Evolutionary conservation across 352 stramenopile genomes (phyloP).

Genomic region (Pythium aquatile): DNA sequence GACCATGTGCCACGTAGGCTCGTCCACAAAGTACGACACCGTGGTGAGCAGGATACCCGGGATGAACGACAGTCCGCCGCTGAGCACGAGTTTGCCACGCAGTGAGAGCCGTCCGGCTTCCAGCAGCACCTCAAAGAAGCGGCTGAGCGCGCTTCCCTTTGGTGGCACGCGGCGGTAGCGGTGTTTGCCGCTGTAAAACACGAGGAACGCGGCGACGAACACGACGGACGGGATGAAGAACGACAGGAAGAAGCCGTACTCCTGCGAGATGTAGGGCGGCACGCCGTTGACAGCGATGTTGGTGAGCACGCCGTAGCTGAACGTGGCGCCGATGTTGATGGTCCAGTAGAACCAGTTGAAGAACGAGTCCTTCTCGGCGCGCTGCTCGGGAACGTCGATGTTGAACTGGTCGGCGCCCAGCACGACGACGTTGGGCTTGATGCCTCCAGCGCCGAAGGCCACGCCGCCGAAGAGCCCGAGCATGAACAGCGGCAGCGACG

Average conservation of each 20-base stretch:
- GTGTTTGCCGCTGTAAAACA: slow-evolving; percentile 74
- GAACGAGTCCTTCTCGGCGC: slow-evolving; percentile 84
- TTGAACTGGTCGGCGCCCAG: slow-evolving; percentile 83
- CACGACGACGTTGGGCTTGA: slow-evolving; percentile 62
- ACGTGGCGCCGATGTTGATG: slow-evolving; percentile 91
- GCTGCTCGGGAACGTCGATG: slow-evolving; percentile 60
- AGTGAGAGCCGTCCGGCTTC: slow-evolving; percentile 55
- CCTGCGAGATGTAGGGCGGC: slow-evolving; percentile 65
- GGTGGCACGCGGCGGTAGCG: slow-evolving; percentile 73
- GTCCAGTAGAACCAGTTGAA: slow-evolving; percentile 95
- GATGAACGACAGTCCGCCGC: slow-evolving; percentile 63
- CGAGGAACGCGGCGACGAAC: slow-evolving; percentile 70
- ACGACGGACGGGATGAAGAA: slow-evolving; percentile 84
- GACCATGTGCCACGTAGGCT: slow-evolving; percentile 53
- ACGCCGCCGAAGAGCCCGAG: slow-evolving; percentile 79
- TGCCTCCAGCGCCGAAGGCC: slow-evolving; percentile 44
- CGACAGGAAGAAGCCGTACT: slow-evolving; percentile 90
- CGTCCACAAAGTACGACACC: slow-evolving; percentile 77
- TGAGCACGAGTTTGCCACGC: slow-evolving; percentile 74
- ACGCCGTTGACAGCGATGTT: slow-evolving; percentile 91
- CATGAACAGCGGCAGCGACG: slow-evolving; percentile 76
- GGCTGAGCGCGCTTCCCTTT: slow-evolving; percentile 73
- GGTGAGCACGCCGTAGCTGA: slow-evolving; percentile 90
- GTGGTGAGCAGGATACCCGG: slow-evolving; percentile 82
- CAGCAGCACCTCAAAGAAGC: slow-evolving; percentile 69